These are phyloP conservation scores for Chaetomium sp. DNA, from an alignment of 2,329 filamentous ascomycete species.

Conservation along the genomic window DNA sequence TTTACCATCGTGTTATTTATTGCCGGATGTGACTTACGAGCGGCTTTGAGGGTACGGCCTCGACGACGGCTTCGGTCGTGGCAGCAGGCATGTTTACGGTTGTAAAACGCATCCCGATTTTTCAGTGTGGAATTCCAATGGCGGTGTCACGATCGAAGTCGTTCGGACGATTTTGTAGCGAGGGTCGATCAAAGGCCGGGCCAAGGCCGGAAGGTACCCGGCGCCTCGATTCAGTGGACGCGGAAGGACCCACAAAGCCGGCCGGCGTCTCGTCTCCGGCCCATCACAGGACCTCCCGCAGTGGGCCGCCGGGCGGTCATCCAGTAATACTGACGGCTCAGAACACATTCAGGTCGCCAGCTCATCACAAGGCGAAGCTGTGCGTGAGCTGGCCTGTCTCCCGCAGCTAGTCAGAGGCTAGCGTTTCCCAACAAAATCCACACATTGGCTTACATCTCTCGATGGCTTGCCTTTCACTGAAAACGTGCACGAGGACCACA, in stretches of 20 bases:
- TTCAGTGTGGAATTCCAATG: too few relatives aligned
- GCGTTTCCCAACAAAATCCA: too few relatives aligned
- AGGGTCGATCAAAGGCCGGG: too few relatives aligned
- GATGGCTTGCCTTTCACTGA: too few relatives aligned
- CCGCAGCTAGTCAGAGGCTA: too few relatives aligned
- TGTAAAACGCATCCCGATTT: too few relatives aligned
- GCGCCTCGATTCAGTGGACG: not conserved
- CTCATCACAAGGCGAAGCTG: slow-evolving; percentile 5
- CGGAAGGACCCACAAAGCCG: not conserved
- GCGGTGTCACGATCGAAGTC: too few relatives aligned
- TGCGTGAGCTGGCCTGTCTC: slow-evolving; percentile 10
- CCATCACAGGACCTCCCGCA: slow-evolving; percentile 1
- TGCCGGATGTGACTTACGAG: slow-evolving; percentile 19
- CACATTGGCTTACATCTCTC: too few relatives aligned
- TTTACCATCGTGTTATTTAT: not conserved
- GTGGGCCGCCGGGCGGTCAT: not conserved
- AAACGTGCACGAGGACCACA: too few relatives aligned
- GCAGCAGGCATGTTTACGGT: slow-evolving; percentile 10
- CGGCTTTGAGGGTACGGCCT: slow-evolving; percentile 21
- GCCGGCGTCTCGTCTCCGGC: not conserved
- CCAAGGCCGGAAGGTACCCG: not conserved
- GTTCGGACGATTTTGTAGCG: too few relatives aligned
- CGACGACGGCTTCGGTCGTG: slow-evolving; percentile 5
- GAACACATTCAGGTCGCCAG: slow-evolving; percentile 2
- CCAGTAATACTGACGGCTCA: slow-evolving; percentile 1